phyloP scores from a whole-genome alignment of 2,329 filamentous ascomycete genomes.

The Exophiala phaeomuriformis region DNA sequence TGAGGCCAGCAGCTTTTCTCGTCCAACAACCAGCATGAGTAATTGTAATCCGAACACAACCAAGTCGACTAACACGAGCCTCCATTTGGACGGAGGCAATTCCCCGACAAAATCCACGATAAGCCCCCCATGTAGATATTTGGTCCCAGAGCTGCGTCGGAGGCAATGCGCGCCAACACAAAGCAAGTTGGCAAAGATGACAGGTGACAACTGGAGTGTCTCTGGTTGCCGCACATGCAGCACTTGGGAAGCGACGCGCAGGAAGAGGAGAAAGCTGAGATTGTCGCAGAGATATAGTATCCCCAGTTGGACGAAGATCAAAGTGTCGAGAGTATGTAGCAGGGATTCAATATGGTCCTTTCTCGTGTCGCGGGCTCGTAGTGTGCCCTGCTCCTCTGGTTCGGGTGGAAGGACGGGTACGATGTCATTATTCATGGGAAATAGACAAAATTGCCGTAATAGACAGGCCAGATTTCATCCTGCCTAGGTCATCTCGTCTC shows the following conservation, averaged over 20 bases:
- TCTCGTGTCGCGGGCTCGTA: slow-evolving; percentile 32
- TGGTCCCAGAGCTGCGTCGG: slow-evolving; percentile 43
- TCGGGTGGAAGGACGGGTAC: neutral
- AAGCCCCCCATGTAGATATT: slow-evolving; percentile 53
- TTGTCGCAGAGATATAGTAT: slow-evolving; percentile 59
- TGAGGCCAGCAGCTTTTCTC: slow-evolving; percentile 43
- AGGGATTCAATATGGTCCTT: slow-evolving; percentile 48
- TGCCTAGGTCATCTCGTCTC: too few relatives aligned
- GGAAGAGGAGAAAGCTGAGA: slow-evolving; percentile 41
- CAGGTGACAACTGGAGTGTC: slow-evolving; percentile 45
- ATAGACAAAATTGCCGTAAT: neutral
- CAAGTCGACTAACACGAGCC: slow-evolving; percentile 48
- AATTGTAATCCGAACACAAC: slow-evolving; percentile 51
- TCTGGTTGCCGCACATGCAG: slow-evolving; percentile 52
- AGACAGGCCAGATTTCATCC: neutral
- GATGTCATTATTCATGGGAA: slow-evolving; percentile 1
- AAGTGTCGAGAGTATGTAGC: slow-evolving; percentile 50
- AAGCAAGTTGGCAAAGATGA: slow-evolving; percentile 48
- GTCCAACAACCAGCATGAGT: slow-evolving; percentile 48
- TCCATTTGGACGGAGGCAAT: slow-evolving; percentile 48
- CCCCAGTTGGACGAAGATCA: slow-evolving; percentile 56
- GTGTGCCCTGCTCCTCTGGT: slow-evolving; percentile 1
- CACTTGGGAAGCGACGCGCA: slow-evolving; percentile 51
- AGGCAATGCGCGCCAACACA: slow-evolving; percentile 53
- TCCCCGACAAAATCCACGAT: slow-evolving; percentile 61